Evolutionary conservation across 768 basidiomycete species (phyloP), one percentile per base, ranked within the genome.

Genomic region (Imleria badia): DNA sequence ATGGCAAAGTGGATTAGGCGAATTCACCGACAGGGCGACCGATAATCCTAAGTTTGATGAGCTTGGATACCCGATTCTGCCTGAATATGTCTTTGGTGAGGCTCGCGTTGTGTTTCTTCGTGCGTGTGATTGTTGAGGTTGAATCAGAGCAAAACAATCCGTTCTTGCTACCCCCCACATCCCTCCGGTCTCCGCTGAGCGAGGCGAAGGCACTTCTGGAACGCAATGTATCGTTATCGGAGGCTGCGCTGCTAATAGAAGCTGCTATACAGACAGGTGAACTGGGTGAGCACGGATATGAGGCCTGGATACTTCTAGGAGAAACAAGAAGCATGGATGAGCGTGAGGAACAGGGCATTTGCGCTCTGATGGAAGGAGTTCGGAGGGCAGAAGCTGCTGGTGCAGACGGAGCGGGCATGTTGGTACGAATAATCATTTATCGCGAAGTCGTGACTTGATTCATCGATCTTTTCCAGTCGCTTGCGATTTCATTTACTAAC

Each of bases 401-500:
- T 29, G 80, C 79, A n/a, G 66, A 77, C 6, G 87, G 87, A 19
- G 78, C 75, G 38, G 91, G 91, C 48, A 89, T 88, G 85, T 70
- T 91, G 63, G 90, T 89, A 71, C 52, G 85, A 74, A 29, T 26
- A 20, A 31, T 38, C 42, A 30, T 48, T 41, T 35, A 40, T 29
- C 22, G n/a, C n/a, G 17, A 29, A 22, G 10, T 36, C 30, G 15
- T 45, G 46, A 47, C 30, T 22, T 19, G 41, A 34, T 55, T 64
- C 66, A 26, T 67, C 20, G 13, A 10, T 46, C 26, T 33, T 39
- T 48, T 35, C 33, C 38, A 98, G 95, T 94, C 94, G 7, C 81
- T 98, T 33, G 94, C 96, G 1, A 94, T 98, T 59, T 94, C 93
- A 10, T 98, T 91, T 70, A 96, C 95, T 31, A 99, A 98, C 64